Conservation (phyloP, 805 yeast species). For the Saccharomycopsis vini region DNA sequence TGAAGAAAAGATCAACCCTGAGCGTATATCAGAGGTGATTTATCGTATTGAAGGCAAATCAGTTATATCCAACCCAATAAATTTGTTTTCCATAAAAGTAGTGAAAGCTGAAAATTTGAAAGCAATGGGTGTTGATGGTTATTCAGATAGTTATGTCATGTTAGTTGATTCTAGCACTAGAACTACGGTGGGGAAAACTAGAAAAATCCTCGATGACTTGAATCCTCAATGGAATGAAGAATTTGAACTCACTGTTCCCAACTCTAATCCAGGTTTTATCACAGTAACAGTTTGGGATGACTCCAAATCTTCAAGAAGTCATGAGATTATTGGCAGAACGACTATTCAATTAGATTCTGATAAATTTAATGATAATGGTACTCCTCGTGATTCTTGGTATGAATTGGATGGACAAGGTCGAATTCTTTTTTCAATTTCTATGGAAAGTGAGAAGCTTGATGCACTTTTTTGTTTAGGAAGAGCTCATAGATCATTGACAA, state of each 20-base stretch:
- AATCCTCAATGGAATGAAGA: constrained; percentile 87
- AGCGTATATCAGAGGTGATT: constrained; percentile 37
- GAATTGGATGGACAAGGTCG: constrained; percentile 65
- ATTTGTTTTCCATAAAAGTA: constrained; percentile 55
- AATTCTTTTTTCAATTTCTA: constrained; percentile 54
- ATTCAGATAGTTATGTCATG: constrained; percentile 52
- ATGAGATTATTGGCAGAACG: constrained; percentile 60
- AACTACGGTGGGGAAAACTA: constrained; percentile 58
- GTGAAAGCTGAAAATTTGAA: constrained; percentile 54
- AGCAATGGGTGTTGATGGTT: constrained; percentile 37
- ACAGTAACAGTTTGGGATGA: constrained; percentile 69
- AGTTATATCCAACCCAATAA: constrained; percentile 29
- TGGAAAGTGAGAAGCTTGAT: constrained; percentile 74
- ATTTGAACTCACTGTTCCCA: constrained; percentile 45
- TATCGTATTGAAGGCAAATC: constrained; percentile 28
- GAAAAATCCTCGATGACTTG: constrained; percentile 47
- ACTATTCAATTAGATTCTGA: constrained; percentile 52
- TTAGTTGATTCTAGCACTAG: constrained; percentile 47
- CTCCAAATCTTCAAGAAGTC: constrained; percentile 32
- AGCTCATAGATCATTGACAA: constrained; percentile 54
- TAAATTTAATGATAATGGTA: constrained; percentile 56
- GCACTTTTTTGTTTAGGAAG: constrained; percentile 75
- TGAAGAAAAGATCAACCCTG: constrained; percentile 53
- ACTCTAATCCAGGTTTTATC: constrained; percentile 36
- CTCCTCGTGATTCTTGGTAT: constrained; percentile 49